Percentiles rank a stretch among this genome's conserved stretches.
phyloP scores from a whole-genome alignment of 176 grass and related monocot species.

The Rhipidocladum racemiflorum region DNA sequence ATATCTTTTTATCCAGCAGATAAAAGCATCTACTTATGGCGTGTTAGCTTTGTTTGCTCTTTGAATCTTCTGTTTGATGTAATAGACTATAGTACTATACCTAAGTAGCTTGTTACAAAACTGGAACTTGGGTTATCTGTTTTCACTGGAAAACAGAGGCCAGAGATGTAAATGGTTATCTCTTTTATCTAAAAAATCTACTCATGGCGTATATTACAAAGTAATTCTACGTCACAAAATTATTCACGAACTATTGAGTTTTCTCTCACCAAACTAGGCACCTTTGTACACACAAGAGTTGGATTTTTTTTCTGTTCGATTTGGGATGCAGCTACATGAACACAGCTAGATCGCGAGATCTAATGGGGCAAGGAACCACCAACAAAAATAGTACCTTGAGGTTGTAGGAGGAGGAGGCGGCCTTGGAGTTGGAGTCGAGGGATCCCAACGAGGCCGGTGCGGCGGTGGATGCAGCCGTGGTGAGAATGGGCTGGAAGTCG shows the following conservation, averaged over 20 bases:
- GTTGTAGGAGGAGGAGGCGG: constrained; percentile 43
- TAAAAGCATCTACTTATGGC: not conserved
- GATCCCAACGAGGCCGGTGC: constrained; percentile 30
- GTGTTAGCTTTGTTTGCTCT: too few species aligned
- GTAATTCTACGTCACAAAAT: not conserved
- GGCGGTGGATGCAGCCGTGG: not conserved
- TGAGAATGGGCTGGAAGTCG: constrained; percentile 67
- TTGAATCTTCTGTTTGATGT: too few species aligned
- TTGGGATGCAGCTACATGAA: not conserved
- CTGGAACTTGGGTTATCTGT: too few species aligned
- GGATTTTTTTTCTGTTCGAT: not conserved
- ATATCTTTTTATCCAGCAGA: not conserved
- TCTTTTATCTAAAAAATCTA: not conserved
- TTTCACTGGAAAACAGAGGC: too few species aligned
- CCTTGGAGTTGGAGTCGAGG: constrained; percentile 47
- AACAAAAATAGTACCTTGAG: constrained; percentile 27
- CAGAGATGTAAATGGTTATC: too few species aligned
- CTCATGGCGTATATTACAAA: not conserved
- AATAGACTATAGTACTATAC: too few species aligned
- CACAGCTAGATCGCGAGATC: constrained; percentile 18
- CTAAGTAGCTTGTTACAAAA: too few species aligned
- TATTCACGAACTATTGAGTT: not conserved
- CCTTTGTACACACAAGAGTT: not conserved
- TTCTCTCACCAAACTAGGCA: not conserved
- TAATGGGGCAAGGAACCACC: not conserved